Base-by-base conservation (phyloP, 2,329 filamentous ascomycete species). In the Hirsutella thompsonii region DNA sequence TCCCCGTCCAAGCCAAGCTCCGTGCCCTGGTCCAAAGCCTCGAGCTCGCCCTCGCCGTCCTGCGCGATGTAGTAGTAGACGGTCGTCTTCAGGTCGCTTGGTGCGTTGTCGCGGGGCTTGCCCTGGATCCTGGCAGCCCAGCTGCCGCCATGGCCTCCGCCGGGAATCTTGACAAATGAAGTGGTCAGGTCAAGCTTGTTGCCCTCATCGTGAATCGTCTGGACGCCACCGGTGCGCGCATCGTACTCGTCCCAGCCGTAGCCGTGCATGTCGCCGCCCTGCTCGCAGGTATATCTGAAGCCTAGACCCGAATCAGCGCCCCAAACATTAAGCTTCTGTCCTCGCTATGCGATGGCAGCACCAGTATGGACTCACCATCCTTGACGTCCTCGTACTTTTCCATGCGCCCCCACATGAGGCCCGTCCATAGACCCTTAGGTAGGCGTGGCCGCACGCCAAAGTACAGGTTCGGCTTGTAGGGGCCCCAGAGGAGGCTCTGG, bases 221-320 rank as follows among this genome's bases (percentile, higher is more conserved):
- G 87, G 19, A 84, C 72, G 42, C 92, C 92, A 46, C 92, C 92
- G 42, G 73, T 82, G 43, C 92, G 75, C 19, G 88, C 81, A 62
- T 98, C 92, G 60, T 93, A 98, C 58, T 94, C 86, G 54, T 96
- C 89, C 92, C 92, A 98, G 46, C 92, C 92, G 60, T 98, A 98
- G 42, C 90, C 90, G 37, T 79, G 83, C 74, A 98, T 94, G 49
- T 83, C 83, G 58, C 93, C 87, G 59, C 92, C 77, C 60, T 98
- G 92, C 61, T 96, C 92, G 64, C 92, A 98, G 0, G 92, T 95
- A 60, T 94, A 88, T 48, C 92, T 80, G 53, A 95, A 83, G 52
- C 81, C 86, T 92, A 56, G 13, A 20, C 13, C 14, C 19, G 4
- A 28, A 26, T n/a, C n/a, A n/a, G n/a, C n/a, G n/a, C n/a, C n/a